Base-by-base conservation (phyloP, 2,329 filamentous ascomycete genomes). In the Tolypocladium nubicola region DNA sequence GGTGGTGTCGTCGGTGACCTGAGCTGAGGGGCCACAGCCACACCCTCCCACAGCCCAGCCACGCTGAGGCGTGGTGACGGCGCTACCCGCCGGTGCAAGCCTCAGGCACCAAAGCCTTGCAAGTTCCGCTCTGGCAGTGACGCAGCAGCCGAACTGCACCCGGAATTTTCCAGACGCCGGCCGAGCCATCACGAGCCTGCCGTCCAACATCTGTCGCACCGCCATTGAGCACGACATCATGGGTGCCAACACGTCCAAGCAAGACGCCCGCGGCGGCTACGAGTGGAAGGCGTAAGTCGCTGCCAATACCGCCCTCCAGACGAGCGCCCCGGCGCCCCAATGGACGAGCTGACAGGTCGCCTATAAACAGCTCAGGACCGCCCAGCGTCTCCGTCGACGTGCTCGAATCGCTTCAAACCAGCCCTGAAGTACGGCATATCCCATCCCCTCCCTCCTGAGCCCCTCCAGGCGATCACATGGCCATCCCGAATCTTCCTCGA, bases 381-480 rank as follows among this genome's bases (percentile, higher is more conserved):
- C 74, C 77, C 62, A 76, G 79, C 65, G 71, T 96, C 73, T 96
- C 91, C 63, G 85, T 89, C 68, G 86, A 89, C 69, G 79, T 97
- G 67, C 81, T 95, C 67, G 86, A 96, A 67, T 85, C 86, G 60
- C 80, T 97, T 60, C 90, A 96, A 73, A 83, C 84, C 61, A 96
- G 85, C 77, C 82, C 87, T 65, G 91, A 97, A 84, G 92, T 96
- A 81, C 68, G 75, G 56, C 47, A 57, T 57, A 45, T 14, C 52
- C 47, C 47, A 11, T 14, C 21, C 16, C 19, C 47, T 7, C 30
- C 43, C 26, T 10, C 16, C 30, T 13, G 19, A 10, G 11, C 19
- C 16, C 10, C 19, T 16, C 10, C 16, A 21, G 19, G 35, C 2
- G 16, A 35, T 11, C 16, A 19, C 33, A 16, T 35, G 47, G 26